Base-by-base conservation (phyloP, 306 rosid species). In the Acacia confusa region DNA sequence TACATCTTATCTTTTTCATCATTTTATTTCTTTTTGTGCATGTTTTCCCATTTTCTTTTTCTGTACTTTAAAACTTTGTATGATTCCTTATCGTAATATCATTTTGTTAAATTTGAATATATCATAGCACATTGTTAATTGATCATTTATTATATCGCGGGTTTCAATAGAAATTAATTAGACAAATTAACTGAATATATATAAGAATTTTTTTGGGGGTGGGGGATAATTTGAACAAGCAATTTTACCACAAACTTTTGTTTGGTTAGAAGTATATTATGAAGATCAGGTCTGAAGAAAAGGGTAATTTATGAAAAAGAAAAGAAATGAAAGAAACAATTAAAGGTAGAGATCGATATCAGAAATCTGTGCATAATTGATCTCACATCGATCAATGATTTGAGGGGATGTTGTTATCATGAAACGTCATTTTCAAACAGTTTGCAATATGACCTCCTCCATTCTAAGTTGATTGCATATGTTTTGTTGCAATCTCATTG, bases 381-480 rank as follows among this genome's bases (percentile, higher is more conserved):
- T 52, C 9, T 52, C 60, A 50, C 57, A 50, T 19, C 17, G 8
- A n/a, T 8, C 9, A 20, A 55, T 55, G 61, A 55, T 60, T 60
- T 24, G 66, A 60, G 34, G 12, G 34, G 19, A 60, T 25, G 34
- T 60, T 60, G 32, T 25, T 25, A 4, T 12, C 2, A 17, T 61
- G 41, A 60, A 30, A 10, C 41, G 75, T 75, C 70, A 34, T 38
- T 19, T 27, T 78, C 75, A 74, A 78, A 64, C 19, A 64, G 43
- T 63, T 34, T 38, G 2, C 12, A 20, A 68, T 74, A 32, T 65
- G 83, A 45, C 53, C 78, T 82, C 28, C 57, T 63, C 44, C 75
- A 83, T 87, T 80, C 93, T 69, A 43, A 50, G 65, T 40, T 74
- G 64, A 84, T 78, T 78, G 74, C 68, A 55, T 52, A 20, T 20